phyloP scores from a whole-genome alignment of 2,329 filamentous ascomycete species.

The Pyrenochaeta sp. region DNA sequence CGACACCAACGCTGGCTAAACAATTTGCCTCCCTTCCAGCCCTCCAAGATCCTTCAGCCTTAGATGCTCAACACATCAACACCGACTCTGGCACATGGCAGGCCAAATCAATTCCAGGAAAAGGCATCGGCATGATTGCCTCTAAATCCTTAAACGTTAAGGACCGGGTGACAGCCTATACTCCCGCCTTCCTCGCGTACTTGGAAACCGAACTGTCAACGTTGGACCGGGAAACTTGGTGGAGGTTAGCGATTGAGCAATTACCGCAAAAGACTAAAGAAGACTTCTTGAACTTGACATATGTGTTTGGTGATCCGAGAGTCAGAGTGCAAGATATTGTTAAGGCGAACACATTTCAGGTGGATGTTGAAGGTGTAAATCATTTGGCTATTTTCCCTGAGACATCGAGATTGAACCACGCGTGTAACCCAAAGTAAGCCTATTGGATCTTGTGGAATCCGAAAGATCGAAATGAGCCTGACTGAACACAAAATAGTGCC shows the following conservation, averaged over 20 bases:
- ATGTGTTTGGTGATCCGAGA: slow-evolving; percentile 36
- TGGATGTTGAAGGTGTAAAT: slow-evolving; percentile 35
- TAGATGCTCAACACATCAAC: slow-evolving; percentile 28
- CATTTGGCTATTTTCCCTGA: slow-evolving; percentile 51
- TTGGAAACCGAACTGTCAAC: slow-evolving; percentile 39
- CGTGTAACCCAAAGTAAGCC: slow-evolving; percentile 48
- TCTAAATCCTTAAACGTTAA: slow-evolving; percentile 26
- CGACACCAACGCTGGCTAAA: slow-evolving; percentile 37
- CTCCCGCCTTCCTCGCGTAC: slow-evolving; percentile 42
- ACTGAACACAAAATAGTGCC: slow-evolving; percentile 36
- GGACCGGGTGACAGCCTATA: slow-evolving; percentile 40
- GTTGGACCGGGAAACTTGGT: slow-evolving; percentile 39
- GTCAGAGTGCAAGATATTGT: slow-evolving; percentile 45
- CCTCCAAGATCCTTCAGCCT: slow-evolving; percentile 25
- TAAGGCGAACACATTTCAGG: slow-evolving; percentile 47
- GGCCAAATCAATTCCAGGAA: slow-evolving; percentile 32
- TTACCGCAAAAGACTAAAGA: slow-evolving; percentile 27
- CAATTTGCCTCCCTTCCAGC: slow-evolving; percentile 32
- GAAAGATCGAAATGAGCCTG: background rate
- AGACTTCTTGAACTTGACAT: slow-evolving; percentile 31
- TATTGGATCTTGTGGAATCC: background rate
- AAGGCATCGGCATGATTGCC: slow-evolving; percentile 45
- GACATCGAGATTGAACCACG: slow-evolving; percentile 53
- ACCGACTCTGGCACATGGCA: slow-evolving; percentile 25
- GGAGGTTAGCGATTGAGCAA: slow-evolving; percentile 33